A percentile compares a stretch with the other conserved stretches of the same genome.
Conservation (phyloP, 1,139 yeast genomes). For the Tardiomyces digboiensis region DNA sequence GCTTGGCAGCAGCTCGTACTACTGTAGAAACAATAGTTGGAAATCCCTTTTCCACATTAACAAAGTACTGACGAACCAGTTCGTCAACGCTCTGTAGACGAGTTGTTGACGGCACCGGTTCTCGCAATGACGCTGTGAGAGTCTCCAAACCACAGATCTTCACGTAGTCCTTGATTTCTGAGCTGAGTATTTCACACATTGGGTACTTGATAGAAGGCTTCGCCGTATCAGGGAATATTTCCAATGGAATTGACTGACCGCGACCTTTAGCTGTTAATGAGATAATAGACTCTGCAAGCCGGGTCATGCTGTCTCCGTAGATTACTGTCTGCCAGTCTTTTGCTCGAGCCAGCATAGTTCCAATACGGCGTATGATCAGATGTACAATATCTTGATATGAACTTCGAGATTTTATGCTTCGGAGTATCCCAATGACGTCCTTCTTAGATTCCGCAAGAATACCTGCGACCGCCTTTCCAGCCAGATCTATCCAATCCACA, state of each 20-base stretch:
- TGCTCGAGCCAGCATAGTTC: slow-evolving; percentile 11
- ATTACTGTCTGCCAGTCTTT: slow-evolving; percentile 37
- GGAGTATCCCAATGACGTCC: too few relatives aligned
- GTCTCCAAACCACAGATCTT: slow-evolving; percentile 28
- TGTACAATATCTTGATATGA: neutral
- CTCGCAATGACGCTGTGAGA: slow-evolving; percentile 7
- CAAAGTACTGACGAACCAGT: slow-evolving; percentile 65
- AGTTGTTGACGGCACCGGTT: slow-evolving; percentile 26
- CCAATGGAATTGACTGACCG: slow-evolving; percentile 52
- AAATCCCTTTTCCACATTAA: slow-evolving; percentile 66
- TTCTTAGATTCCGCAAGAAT: neutral
- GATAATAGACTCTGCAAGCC: slow-evolving; percentile 69
- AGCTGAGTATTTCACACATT: slow-evolving; percentile 57
- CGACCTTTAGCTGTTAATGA: slow-evolving; percentile 86
- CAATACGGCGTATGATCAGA: neutral
- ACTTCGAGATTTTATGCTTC: neutral
- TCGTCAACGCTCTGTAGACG: slow-evolving; percentile 76
- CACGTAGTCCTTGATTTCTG: slow-evolving; percentile 53
- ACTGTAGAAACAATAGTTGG: slow-evolving; percentile 93
- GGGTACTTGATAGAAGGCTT: slow-evolving; percentile 49
- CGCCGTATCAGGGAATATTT: slow-evolving; percentile 7
- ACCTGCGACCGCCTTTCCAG: neutral
- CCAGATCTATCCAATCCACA: neutral
- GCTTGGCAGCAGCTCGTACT: slow-evolving; percentile 77
- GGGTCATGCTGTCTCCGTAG: slow-evolving; percentile 76